Base-by-base conservation (phyloP, 371 early-diverging fungal genomes). In the Mucor velutinosus region DNA sequence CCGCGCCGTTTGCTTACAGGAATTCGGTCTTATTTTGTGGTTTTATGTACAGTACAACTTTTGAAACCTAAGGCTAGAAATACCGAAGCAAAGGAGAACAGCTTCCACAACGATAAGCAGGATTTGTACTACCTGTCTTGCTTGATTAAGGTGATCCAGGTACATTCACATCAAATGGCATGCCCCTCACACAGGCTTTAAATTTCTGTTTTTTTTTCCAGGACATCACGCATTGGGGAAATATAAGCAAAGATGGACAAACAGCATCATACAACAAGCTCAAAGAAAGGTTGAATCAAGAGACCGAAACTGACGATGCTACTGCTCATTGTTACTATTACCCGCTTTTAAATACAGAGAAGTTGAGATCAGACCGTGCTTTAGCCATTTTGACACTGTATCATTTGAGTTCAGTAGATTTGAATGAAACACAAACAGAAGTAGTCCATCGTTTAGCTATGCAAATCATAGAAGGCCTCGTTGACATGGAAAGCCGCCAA, bases 381-480 rank as follows among this genome's bases (percentile, higher is more conserved):
- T 51, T 71, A 1, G 49, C 69, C 11, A 32, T 71, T 15, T 32
- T 71, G 10, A 67, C 68, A 6, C 41, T 71, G 4, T 62, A 60
- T 51, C 43, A 68, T 21, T 15, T 71, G 25, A 57, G 60, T 6
- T 63, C 53, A 8, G 35, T 55, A n/a, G 23, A 15, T 19, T 30
- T 33, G 12, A 29, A 64, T 17, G 47, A 55, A 1, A 5, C 21
- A 29, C 49, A 68, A 8, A 32, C 14, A 1, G 32, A 58, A 0
- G 43, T 27, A 7, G 56, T 68, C 19, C 41, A 49, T 2, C 62
- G 58, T 12, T 21, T 70, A 1, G 27, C 62, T 10, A 23, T 66
- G 14, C 58, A 64, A 7, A 62, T 74, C 1, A 39, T 57, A 10
- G 74, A 74, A 37, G 74, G 74, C 15, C 45, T 74, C 5, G 60